phyloP scores from a whole-genome alignment of 192 early-diverging fungal genomes.

The Backusella australiensis region DNA sequence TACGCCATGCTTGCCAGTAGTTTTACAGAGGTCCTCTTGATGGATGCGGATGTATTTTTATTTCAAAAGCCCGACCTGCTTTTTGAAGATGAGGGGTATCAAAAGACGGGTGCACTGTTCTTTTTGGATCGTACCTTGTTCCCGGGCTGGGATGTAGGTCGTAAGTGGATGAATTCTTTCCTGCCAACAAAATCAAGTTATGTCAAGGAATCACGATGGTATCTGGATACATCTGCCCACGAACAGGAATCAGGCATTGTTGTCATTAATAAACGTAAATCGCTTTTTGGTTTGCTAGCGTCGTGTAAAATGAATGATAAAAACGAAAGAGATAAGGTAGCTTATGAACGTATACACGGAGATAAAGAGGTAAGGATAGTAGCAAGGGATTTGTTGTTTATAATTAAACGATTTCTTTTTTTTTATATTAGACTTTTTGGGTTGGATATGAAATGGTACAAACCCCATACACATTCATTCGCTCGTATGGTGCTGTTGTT shows the following conservation, averaged over 20 bases:
- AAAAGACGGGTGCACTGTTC: constrained; percentile 53
- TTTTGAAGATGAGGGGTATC: constrained; percentile 49
- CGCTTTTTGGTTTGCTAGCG: constrained; percentile 52
- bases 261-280: constrained; percentile 49
- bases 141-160: constrained; percentile 21
- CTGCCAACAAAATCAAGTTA: constrained; percentile 46
- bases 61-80: constrained; percentile 54
- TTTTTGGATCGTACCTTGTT: constrained; percentile 63
- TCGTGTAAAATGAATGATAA: constrained; percentile 56
- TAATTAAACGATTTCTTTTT: not conserved
- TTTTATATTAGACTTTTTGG: constrained; percentile 49
- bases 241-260: constrained; percentile 67
- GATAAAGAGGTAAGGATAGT: constrained; percentile 56
- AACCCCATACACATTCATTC: constrained; percentile 50
- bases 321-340: constrained; percentile 45
- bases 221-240: constrained; percentile 38
- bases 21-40: constrained; percentile 61
- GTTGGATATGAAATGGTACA: constrained; percentile 58
- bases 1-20: constrained; percentile 60
- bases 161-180: constrained; percentile 48
- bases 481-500: constrained; percentile 48
- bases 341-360: constrained; percentile 49
- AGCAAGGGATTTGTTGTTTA: not conserved
- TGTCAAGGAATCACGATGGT: constrained; percentile 40
- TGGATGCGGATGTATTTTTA: constrained; percentile 71